These are phyloP conservation scores for Russula ochroleuca DNA, from an alignment of 768 basidiomycete genomes.

Conservation along the genomic window DNA sequence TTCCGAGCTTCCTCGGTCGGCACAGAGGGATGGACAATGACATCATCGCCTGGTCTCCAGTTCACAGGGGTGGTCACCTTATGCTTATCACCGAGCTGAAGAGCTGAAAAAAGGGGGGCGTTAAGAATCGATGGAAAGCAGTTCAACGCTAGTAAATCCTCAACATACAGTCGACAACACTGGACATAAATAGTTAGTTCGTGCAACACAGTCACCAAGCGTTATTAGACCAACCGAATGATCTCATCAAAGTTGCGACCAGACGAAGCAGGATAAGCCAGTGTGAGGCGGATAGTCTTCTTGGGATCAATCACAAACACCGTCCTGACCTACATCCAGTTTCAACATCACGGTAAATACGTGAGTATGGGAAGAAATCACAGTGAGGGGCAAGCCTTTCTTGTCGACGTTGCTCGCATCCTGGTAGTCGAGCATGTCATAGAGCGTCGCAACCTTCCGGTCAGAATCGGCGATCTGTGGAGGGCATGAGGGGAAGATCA, in stretches of 20 bases:
- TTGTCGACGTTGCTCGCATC: conserved; percentile 85
- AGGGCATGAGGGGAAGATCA: background rate
- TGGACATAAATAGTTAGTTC: conserved; percentile 18
- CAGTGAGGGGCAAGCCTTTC: conserved; percentile 93
- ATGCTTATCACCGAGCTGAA: conserved; percentile 87
- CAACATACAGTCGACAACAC: conserved; percentile 68
- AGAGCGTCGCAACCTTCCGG: conserved; percentile 76
- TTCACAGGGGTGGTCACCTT: conserved; percentile 87
- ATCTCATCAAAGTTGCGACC: conserved; percentile 88
- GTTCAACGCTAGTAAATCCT: too few relatives aligned
- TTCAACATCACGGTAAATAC: background rate
- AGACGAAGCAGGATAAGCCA: conserved; percentile 93
- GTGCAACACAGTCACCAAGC: background rate
- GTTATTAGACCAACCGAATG: conserved; percentile 41
- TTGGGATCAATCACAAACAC: conserved; percentile 98
- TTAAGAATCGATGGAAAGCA: conserved; percentile 30
- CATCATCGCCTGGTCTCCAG: conserved; percentile 91
- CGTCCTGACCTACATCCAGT: conserved; percentile 66
- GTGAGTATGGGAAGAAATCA: conserved; percentile 28
- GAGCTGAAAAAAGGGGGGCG: conserved; percentile 41
- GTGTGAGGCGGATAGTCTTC: conserved; percentile 84
- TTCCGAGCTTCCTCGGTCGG: conserved; percentile 85
- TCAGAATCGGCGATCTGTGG: conserved; percentile 86
- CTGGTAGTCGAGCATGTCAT: conserved; percentile 96
- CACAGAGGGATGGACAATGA: conserved; percentile 86